A percentile compares a stretch with the other conserved stretches of the same genome.
Conservation (phyloP, 2,329 filamentous ascomycete genomes). For the Neonectria faginata region DNA sequence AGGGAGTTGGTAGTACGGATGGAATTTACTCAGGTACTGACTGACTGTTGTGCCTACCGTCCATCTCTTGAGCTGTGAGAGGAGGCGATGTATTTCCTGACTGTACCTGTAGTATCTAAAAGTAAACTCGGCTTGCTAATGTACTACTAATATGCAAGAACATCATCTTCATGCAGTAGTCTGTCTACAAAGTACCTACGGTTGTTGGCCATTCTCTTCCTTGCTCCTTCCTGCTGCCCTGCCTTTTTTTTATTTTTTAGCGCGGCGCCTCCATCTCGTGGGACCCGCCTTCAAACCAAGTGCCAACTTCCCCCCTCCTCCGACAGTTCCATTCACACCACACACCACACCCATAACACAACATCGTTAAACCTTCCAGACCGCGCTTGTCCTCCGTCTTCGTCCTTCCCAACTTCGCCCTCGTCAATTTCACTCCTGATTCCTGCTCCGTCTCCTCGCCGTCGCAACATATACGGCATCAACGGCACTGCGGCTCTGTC, state of each 20-base stretch:
- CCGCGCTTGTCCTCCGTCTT: constrained; percentile 2
- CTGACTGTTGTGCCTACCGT: not conserved
- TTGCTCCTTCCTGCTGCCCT: not conserved
- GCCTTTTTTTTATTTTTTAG: constrained; percentile 6
- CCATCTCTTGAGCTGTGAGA: not conserved
- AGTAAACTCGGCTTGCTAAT: not conserved
- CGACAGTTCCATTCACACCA: constrained; percentile 24
- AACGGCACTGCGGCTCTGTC: not conserved
- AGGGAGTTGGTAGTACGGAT: no score
- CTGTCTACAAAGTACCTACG: not conserved
- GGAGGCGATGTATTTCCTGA: no score
- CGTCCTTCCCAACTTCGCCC: not conserved
- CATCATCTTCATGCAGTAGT: not conserved
- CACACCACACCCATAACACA: constrained; percentile 6
- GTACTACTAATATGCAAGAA: not conserved
- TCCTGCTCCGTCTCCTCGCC: not conserved
- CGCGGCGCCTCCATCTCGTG: constrained; percentile 20
- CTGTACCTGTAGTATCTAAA: not conserved
- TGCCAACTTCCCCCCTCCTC: constrained; percentile 1
- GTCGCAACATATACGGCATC: not conserved
- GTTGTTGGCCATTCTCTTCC: not conserved
- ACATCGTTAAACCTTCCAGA: constrained; percentile 9
- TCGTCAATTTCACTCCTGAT: not conserved
- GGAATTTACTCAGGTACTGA: not conserved
- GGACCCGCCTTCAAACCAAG: constrained; percentile 16